Evolutionary conservation across 2,329 filamentous ascomycete species (phyloP).

Genomic region (Pseudogymnoascus sp.): DNA sequence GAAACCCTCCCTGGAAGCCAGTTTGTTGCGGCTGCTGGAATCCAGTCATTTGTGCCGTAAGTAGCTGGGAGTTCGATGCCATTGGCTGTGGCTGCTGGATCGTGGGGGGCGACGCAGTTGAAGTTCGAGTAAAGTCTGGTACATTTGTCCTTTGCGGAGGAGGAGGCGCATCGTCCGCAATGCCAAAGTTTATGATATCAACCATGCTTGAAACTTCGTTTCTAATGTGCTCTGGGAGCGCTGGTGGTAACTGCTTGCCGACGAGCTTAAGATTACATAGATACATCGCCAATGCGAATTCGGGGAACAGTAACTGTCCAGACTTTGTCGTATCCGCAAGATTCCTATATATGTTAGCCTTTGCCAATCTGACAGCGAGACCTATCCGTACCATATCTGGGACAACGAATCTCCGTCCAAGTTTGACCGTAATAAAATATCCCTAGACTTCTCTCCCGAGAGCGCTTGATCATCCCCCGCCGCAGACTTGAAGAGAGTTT

Average conservation of each 20-base stretch:
- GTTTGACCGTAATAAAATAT: conserved; percentile 80
- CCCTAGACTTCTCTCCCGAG: conserved; percentile 85
- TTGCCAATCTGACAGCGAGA: conserved; percentile 16
- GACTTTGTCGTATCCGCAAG: conserved; percentile 93
- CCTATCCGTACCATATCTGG: conserved; percentile 69
- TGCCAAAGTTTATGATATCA: conserved; percentile 94
- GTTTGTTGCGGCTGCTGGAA: conserved; percentile 50
- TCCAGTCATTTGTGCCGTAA: conserved; percentile 62
- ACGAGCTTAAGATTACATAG: conserved; percentile 90
- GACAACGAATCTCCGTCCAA: conserved; percentile 80
- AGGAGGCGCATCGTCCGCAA: conserved; percentile 61
- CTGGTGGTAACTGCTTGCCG: conserved; percentile 68
- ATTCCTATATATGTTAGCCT: conserved; percentile 48
- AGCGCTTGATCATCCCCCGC: conserved; percentile 78
- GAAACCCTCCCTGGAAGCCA: conserved; percentile 36
- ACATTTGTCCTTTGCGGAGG: conserved; percentile 49
- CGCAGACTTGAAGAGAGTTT: conserved; percentile 94
- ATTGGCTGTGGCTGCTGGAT: conserved; percentile 68
- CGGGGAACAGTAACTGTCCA: conserved; percentile 90
- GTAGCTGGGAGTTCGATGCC: conserved; percentile 59
- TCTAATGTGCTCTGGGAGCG: conserved; percentile 74
- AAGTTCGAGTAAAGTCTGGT: conserved; percentile 57
- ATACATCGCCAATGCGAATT: conserved; percentile 97
- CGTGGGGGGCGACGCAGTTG: conserved; percentile 42
- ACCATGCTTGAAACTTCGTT: conserved; percentile 99